Evolutionary conservation across 176 grass and related monocot genomes (phyloP).

Genomic region (Paspalum notatum): DNA sequence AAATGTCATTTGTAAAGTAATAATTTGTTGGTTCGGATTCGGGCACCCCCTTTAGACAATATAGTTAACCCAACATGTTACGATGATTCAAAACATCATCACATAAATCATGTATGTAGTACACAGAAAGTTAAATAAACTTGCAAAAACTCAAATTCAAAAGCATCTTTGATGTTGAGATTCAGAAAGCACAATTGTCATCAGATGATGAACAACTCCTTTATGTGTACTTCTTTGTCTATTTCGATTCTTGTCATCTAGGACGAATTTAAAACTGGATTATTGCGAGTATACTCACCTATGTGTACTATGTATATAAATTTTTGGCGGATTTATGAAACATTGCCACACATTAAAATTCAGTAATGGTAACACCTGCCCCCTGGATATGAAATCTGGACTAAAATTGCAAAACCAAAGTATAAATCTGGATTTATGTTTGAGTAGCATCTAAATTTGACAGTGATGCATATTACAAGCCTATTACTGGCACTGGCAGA

Average conservation of each 20-base stretch:
- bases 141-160: background rate
- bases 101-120: background rate
- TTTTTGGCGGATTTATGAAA: too few species aligned
- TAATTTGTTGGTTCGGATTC: too few species aligned
- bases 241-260: too few species aligned
- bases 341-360: too few species aligned
- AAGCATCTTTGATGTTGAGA: background rate
- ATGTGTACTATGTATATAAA: too few species aligned
- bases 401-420: background rate
- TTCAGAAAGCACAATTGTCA: background rate
- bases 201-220: background rate
- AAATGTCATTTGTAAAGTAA: background rate
- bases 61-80: background rate
- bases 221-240: too few species aligned
- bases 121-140: background rate
- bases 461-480: slow-evolving; percentile 1
- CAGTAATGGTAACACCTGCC: too few species aligned
- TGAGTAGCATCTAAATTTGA: background rate
- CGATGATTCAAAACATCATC: background rate
- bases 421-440: slow-evolving; percentile 15
- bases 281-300: too few species aligned
- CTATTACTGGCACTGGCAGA: background rate
- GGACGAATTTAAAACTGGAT: too few species aligned
- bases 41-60: background rate
- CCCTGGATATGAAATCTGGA: too few species aligned